phyloP scores from a whole-genome alignment of 208 protist species.

The Wallacemonas sp. region DNA sequence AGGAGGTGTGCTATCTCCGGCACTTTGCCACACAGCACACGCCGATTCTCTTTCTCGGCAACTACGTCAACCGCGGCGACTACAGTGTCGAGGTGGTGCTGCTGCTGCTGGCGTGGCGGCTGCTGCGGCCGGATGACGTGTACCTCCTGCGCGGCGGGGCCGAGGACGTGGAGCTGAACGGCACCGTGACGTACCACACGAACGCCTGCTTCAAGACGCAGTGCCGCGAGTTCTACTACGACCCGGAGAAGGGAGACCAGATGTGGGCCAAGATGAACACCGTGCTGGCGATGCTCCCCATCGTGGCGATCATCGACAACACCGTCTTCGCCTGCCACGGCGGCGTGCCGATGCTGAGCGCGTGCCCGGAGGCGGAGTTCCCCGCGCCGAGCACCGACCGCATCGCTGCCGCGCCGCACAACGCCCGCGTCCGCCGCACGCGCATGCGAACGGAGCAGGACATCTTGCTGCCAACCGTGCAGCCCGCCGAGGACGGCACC shows the following conservation, averaged over 20 bases:
- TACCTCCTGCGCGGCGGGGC: constrained; percentile 90
- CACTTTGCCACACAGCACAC: constrained; percentile 52
- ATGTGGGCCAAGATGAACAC: constrained; percentile 78
- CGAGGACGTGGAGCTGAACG: constrained; percentile 81
- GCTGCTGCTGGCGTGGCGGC: constrained; percentile 67
- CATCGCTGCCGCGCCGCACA: constrained; percentile 10
- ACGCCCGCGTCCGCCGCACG: not conserved
- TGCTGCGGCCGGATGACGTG: constrained; percentile 62
- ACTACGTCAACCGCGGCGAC: constrained; percentile 96
- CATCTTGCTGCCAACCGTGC: constrained; percentile 6
- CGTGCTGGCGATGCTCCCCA: constrained; percentile 69
- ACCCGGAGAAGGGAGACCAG: constrained; percentile 36
- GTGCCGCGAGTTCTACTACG: constrained; percentile 69
- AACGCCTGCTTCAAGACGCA: constrained; percentile 47
- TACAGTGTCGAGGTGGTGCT: constrained; percentile 79
- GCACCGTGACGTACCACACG: constrained; percentile 26
- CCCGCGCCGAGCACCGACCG: not conserved
- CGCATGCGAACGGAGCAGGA: not conserved
- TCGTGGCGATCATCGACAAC: constrained; percentile 86
- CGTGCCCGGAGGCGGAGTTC: not conserved
- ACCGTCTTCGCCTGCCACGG: constrained; percentile 86
- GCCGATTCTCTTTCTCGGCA: constrained; percentile 95
- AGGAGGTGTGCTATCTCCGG: constrained; percentile 37
- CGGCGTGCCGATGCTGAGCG: constrained; percentile 73
- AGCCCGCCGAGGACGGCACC: not conserved